Conservation (phyloP, 2,329 filamentous ascomycete species). For the Dactylellina drechsleri region DNA sequence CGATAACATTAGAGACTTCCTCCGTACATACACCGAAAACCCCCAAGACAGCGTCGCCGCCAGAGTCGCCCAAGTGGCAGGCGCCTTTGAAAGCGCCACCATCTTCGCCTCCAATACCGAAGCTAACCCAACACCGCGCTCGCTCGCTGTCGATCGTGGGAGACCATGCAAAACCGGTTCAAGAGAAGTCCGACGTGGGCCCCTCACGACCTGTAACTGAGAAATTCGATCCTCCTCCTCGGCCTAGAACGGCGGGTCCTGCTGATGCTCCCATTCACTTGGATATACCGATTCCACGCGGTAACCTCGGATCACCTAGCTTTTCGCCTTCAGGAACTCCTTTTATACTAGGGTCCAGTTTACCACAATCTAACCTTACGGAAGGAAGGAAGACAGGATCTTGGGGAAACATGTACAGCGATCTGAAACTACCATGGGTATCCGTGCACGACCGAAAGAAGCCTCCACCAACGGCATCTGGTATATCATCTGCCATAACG, state of each 20-base stretch:
- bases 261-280: slow-evolving; percentile 56
- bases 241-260: slow-evolving; percentile 58
- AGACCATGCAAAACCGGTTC: slow-evolving; percentile 42
- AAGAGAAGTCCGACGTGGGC: slow-evolving; percentile 45
- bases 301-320: slow-evolving; percentile 58
- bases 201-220: slow-evolving; percentile 50
- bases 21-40: slow-evolving; percentile 49
- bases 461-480: slow-evolving; percentile 53
- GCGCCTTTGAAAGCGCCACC: slow-evolving; percentile 49
- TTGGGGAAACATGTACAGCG: slow-evolving; percentile 57
- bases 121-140: slow-evolving; percentile 49
- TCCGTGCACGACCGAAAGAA: slow-evolving; percentile 55
- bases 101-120: slow-evolving; percentile 49
- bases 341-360: slow-evolving; percentile 58
- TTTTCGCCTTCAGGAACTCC: slow-evolving; percentile 59
- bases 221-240: slow-evolving; percentile 52
- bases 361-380: slow-evolving; percentile 57
- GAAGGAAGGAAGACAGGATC: slow-evolving; percentile 56
- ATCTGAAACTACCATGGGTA: slow-evolving; percentile 57
- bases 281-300: slow-evolving; percentile 59
- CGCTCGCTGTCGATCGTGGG: slow-evolving; percentile 49
- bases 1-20: slow-evolving; percentile 30
- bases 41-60: slow-evolving; percentile 45
- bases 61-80: slow-evolving; percentile 51
- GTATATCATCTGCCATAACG: slow-evolving; percentile 59